Evolutionary conservation across 1,284 basidiomycete genomes (phyloP).

Genomic region (Athelia sp.): DNA sequence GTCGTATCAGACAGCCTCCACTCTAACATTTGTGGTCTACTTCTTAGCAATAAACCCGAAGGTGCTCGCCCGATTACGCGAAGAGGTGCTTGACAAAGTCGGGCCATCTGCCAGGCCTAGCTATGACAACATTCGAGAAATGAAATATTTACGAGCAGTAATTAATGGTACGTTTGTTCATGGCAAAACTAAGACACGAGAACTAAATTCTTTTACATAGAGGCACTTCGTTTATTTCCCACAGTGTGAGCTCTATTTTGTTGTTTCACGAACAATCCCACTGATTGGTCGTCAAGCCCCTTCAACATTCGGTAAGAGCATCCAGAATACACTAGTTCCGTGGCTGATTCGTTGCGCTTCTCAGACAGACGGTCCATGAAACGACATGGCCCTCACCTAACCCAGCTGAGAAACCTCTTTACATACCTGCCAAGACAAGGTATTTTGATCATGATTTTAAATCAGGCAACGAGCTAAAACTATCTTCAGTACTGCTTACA

Average conservation of each 20-base stretch:
- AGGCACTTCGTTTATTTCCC: conserved; percentile 57
- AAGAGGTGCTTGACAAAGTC: conserved; percentile 40
- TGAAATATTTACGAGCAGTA: conserved; percentile 46
- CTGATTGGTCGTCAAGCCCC: conserved; percentile 28
- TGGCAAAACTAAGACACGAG: not conserved
- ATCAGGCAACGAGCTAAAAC: not conserved
- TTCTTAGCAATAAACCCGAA: conserved; percentile 43
- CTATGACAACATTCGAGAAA: conserved; percentile 38
- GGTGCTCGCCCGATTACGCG: conserved; percentile 36
- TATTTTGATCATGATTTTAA: conserved; percentile 18
- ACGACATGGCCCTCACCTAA: conserved; percentile 40
- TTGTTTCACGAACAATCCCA: conserved; percentile 48
- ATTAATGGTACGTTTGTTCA: conserved; percentile 34
- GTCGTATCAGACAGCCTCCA: conserved; percentile 33
- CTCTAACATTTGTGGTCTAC: conserved; percentile 46
- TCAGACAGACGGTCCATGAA: conserved; percentile 34
- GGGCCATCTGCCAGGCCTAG: conserved; percentile 34
- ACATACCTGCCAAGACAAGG: conserved; percentile 44
- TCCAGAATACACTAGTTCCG: not conserved
- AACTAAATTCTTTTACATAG: conserved; percentile 20
- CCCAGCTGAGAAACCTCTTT: conserved; percentile 41
- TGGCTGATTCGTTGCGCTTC: conserved; percentile 32
- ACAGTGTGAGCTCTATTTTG: conserved; percentile 32
- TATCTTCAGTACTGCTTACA: conserved; percentile 37
- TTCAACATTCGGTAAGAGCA: conserved; percentile 37